Conservation (phyloP, 2,329 filamentous ascomycete genomes). For the Coniella lustricola region DNA sequence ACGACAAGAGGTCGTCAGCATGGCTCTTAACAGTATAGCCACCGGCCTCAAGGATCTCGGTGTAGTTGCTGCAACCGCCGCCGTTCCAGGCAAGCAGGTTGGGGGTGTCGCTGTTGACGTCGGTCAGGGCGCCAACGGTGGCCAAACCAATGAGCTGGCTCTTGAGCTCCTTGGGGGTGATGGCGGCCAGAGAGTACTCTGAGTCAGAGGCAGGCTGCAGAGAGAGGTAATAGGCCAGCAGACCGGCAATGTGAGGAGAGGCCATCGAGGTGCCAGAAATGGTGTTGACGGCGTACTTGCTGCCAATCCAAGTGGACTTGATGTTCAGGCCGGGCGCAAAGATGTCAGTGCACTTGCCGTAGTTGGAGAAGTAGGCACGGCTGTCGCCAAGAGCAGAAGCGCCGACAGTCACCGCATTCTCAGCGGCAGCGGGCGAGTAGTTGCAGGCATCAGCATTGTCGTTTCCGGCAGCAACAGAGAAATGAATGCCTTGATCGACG, state of each 20-base stretch:
- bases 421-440: slow-evolving; percentile 92
- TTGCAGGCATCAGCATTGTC: slow-evolving; percentile 99
- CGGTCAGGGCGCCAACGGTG: slow-evolving; percentile 68
- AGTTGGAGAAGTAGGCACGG: slow-evolving; percentile 99
- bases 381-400: slow-evolving; percentile 88
- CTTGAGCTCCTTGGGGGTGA: slow-evolving; percentile 95
- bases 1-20: slow-evolving; percentile 33
- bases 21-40: slow-evolving; percentile 53
- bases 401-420: slow-evolving; percentile 90
- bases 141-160: slow-evolving; percentile 74
- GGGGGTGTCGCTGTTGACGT: slow-evolving; percentile 77
- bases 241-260: slow-evolving; percentile 91
- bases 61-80: slow-evolving; percentile 88
- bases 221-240: slow-evolving; percentile 95
- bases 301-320: slow-evolving; percentile 96
- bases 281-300: slow-evolving; percentile 93
- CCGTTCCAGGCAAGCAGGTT: slow-evolving; percentile 99
- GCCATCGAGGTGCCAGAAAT: slow-evolving; percentile 99
- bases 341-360: slow-evolving; percentile 98
- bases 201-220: slow-evolving; percentile 88
- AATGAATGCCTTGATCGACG: slow-evolving; percentile 87
- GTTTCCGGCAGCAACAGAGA: slow-evolving; percentile 95
- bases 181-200: slow-evolving; percentile 79
- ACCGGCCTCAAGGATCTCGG: slow-evolving; percentile 68
- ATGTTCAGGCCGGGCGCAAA: slow-evolving; percentile 97